phyloP scores from a whole-genome alignment of 495 filamentous ascomycete species.

The Daldinia caldariorum region DNA sequence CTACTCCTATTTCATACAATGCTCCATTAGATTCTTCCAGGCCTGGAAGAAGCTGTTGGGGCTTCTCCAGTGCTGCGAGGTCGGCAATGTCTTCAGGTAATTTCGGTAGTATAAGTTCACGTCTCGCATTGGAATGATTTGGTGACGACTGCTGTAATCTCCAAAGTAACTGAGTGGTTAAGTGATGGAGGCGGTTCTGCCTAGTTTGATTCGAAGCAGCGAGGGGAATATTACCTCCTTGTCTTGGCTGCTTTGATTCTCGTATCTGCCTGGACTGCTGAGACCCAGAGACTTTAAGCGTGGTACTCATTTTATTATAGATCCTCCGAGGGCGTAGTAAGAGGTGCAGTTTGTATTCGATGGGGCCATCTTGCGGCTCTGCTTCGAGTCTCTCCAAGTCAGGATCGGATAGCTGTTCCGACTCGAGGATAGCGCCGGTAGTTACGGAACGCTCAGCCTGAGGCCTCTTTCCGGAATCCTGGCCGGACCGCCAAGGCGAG shows the following conservation, averaged over 20 bases:
- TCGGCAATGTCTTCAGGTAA: constrained; percentile 70
- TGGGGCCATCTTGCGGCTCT: constrained; percentile 93
- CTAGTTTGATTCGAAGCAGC: constrained; percentile 67
- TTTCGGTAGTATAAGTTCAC: constrained; percentile 73
- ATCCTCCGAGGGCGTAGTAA: constrained; percentile 79
- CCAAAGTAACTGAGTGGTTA: constrained; percentile 96
- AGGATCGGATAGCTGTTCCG: constrained; percentile 71
- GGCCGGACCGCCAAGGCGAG: constrained; percentile 81
- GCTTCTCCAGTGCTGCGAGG: constrained; percentile 64
- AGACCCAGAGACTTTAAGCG: constrained; percentile 54
- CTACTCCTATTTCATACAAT: constrained; percentile 94
- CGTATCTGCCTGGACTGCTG: constrained; percentile 69
- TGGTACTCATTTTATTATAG: constrained; percentile 68
- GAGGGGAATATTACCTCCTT: constrained; percentile 43
- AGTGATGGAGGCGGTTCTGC: constrained; percentile 84
- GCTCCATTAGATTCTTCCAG: constrained; percentile 93
- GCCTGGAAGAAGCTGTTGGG: constrained; percentile 75
- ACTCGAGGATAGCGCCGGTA: constrained; percentile 49
- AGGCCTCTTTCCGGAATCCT: constrained; percentile 50
- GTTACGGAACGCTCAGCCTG: constrained; percentile 47
- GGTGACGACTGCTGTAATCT: constrained; percentile 93
- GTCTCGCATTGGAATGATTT: constrained; percentile 77
- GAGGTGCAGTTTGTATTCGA: constrained; percentile 97
- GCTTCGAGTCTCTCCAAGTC: constrained; percentile 81
- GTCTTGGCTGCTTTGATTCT: constrained; percentile 64